Base-by-base conservation (phyloP, 768 basidiomycete genomes). In the Russula emetica region DNA sequence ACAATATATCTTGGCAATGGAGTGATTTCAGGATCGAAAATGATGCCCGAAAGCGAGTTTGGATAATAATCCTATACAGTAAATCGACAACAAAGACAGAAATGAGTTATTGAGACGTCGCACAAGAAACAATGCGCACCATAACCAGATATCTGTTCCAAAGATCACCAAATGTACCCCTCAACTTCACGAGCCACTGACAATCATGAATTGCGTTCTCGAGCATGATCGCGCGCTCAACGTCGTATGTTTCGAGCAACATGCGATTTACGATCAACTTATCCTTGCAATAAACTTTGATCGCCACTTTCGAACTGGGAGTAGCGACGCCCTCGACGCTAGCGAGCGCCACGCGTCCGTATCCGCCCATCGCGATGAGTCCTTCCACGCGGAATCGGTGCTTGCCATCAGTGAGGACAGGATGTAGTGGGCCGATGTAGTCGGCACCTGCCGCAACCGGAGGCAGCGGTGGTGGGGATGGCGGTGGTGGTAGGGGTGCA, bases 91-190 rank as follows among this genome's bases (percentile, higher is more conserved):
- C n/a, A 2, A 28, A 6, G 8, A 44, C 20, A 44, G n/a, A 10
- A 44, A 40, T 40, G 30, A 42, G 53, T 13, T 13, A 4, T 5
- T 5, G 9, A 47, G n/a, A 47, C 2, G 22, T 47, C 5, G 8
- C 36, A 16, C 7, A 2, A 3, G 10, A 13, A 5, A n/a, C 1
- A n/a, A 40, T 24, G 28, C 59, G 28, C 53, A 61, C 64, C 64
- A 65, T 65, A 34, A 65, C 49, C 55, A 65, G 42, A 28, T 65
- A 65, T 16, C 38, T n/a, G n/a, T 65, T 65, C 54, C 55, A 65
- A 10, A 28, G 22, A 26, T 65, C 64, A 5, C 50, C 34, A 16
- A 65, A 65, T 11, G 42, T n/a, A 32, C 64, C 60, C 5, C 13
- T 24, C 14, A 38, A 56, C 49, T 45, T 24, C 18, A 61, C 60